Base-by-base conservation (phyloP, 2,329 filamentous ascomycete species). In the Neurospora sp. region DNA sequence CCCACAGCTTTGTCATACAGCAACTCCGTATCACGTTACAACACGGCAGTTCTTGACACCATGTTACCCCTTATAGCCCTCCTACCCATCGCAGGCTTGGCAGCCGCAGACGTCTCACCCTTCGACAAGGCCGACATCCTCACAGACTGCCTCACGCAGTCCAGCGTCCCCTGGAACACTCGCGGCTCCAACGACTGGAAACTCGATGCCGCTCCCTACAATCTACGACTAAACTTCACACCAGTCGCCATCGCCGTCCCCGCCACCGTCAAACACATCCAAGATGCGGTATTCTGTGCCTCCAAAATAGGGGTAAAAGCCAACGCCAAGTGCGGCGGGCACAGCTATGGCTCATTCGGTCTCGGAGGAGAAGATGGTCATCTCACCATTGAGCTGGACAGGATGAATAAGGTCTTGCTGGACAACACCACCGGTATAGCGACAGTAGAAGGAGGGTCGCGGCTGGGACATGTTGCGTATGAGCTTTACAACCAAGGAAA, bases 271-370 rank as follows among this genome's bases (percentile, higher is more conserved):
- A 76, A 81, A 68, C 81, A 85, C 68, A 78, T 86, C 4, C 81
- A 82, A 66, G 80, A 81, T 69, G 82, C 83, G 7, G 82, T 87
- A 6, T 74, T 77, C 4, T 86, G 84, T 73, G 84, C 82, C 40
- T 76, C 75, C 7, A 72, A 80, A 70, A 74, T 78, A n/a, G 78
- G 78, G 7, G 72, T 84, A 70, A 84, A 83, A 75, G 82, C 85
- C 15, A 84, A 82, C 68, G 81, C 84, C 38, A 83, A 83, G 72
- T 81, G 82, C 68, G 84, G 84, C 38, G 85, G 84, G 4, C 85
- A 86, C 75, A 84, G 81, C 3, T 87, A 86, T 72, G 84, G 81
- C 0, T 83, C 82, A 0, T 82, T 81, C 71, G 83, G 82, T 4
- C 80, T 83, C 0, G 83, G 84, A 38, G 84, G 84, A 8, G 80